A percentile compares a stretch with the other conserved stretches of the same genome.
Conservation (phyloP, 2,329 filamentous ascomycete genomes). For the Cladosporium sp. region DNA sequence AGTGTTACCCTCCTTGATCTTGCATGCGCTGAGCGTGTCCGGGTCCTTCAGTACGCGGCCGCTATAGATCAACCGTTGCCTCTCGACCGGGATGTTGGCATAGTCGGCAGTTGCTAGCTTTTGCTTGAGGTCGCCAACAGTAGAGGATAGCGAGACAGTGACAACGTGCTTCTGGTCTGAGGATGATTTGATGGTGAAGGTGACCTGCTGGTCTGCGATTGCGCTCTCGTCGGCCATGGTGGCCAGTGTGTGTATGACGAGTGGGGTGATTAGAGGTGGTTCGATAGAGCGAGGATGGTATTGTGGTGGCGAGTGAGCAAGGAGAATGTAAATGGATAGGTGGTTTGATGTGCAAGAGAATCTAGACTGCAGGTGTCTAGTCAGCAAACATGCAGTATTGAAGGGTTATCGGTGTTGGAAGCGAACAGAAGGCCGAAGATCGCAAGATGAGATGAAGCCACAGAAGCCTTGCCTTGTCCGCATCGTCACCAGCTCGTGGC, state of each 20-base stretch:
- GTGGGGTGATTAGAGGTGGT: not conserved
- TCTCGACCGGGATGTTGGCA: slow-evolving; percentile 82
- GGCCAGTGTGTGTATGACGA: slow-evolving; percentile 56
- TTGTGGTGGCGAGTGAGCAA: not conserved
- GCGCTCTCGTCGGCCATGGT: slow-evolving; percentile 58
- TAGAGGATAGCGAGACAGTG: slow-evolving; percentile 74
- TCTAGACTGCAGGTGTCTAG: not conserved
- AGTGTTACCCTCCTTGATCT: slow-evolving; percentile 94
- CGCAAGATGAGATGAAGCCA: not conserved
- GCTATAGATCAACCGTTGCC: slow-evolving; percentile 95
- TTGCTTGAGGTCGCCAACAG: slow-evolving; percentile 82
- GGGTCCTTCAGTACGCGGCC: slow-evolving; percentile 95
- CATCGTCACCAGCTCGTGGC: not conserved
- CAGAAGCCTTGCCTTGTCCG: not conserved
- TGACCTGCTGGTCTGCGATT: slow-evolving; percentile 68
- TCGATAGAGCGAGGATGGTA: not conserved
- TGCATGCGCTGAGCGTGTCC: slow-evolving; percentile 80
- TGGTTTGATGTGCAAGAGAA: not conserved
- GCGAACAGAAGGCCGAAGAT: not conserved
- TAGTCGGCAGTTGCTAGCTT: slow-evolving; percentile 80
- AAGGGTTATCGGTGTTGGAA: not conserved
- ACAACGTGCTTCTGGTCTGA: slow-evolving; percentile 81
- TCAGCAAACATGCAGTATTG: not conserved
- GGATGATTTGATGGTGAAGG: slow-evolving; percentile 98
- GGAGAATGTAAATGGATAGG: not conserved